Evolutionary conservation across 257 asterid species (phyloP), one percentile per base, ranked within the genome.

Genomic region (Voacanga thouarsii): DNA sequence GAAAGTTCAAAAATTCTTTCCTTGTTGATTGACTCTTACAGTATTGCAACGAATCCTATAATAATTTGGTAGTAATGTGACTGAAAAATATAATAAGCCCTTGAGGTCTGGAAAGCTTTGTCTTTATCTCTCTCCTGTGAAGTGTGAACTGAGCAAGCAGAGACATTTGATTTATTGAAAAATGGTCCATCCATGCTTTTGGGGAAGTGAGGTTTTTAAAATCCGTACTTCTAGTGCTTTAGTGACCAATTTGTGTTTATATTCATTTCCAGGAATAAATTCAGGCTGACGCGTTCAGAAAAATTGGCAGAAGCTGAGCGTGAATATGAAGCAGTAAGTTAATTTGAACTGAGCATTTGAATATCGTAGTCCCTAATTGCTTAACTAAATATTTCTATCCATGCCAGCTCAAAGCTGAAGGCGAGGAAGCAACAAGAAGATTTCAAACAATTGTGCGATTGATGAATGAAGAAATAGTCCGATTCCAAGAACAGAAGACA

Each of bases 401-500:
- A 5, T 61, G 63, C 75, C 80, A 80, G 86, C 77, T 82, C 59
- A 82, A 79, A 69, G 81, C 83, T 4, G 80, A 82, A 24, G 97
- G 97, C 44, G 91, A 86, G 47, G 99, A 93, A 63, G 92, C 98
- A 53, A 80, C 89, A 6, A 83, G 87, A 84, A 92, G 89, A 83
- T 93, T 93, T 73, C 92, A 92, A 78, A 85, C 84, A 71, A 93
- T 96, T 7, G 98, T 92, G 81, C 85, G 83, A 83, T 79, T 82
- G 43, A 96, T 96, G 99, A 93, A 90, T 7, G 96, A 93, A 55
- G 99, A 96, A 84, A 86, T 92, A 12, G 84, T 87, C 71, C 92
- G 87, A 61, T 96, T 96, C 83, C 99, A 96, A 91, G 98, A 93
- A 76, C 95, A 96, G 76, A 93, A 96, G 78, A 96, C 97, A 23